These are phyloP conservation scores for Lactarius deliciosus DNA, from an alignment of 768 basidiomycete species.

Conservation along the genomic window DNA sequence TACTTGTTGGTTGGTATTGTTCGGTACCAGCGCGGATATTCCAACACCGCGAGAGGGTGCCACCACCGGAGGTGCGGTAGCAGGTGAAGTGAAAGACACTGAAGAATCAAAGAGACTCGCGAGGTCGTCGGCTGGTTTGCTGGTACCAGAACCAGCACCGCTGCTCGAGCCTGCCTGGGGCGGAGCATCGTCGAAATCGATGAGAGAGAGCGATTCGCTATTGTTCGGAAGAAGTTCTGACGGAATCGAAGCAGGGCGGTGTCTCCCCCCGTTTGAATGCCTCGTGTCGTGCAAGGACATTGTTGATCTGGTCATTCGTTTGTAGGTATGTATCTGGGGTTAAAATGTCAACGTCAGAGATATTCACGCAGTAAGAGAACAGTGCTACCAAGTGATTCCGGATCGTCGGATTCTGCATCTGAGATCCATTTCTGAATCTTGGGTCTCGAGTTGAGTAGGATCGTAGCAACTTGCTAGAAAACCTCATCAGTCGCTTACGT, in stretches of 20 bases:
- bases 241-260: conserved; percentile 61
- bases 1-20: conserved; percentile 9
- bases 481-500: conserved; percentile 12
- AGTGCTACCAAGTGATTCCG: conserved; percentile 76
- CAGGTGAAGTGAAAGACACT: conserved; percentile 7
- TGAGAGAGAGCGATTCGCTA: conserved; percentile 51
- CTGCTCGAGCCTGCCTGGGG: conserved; percentile 30
- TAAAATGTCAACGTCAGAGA: conserved; percentile 8
- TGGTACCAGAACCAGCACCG: conserved; percentile 29
- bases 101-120: conserved; percentile 55
- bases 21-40: not conserved
- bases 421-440: conserved; percentile 98
- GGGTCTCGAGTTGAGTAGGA: conserved; percentile 79
- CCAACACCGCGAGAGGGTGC: conserved; percentile 15
- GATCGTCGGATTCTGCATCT: conserved; percentile 85
- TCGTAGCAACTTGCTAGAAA: conserved; percentile 80
- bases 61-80: conserved; percentile 1
- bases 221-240: conserved; percentile 48
- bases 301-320: conserved; percentile 98
- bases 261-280: conserved; percentile 93
- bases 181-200: conserved; percentile 69
- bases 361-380: conserved; percentile 5
- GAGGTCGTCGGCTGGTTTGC: conserved; percentile 53
- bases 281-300: conserved; percentile 84
- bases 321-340: conserved; percentile 84